These are phyloP conservation scores for Fusarium sarcochroum DNA, from an alignment of 2,329 filamentous ascomycete species.

Conservation along the genomic window DNA sequence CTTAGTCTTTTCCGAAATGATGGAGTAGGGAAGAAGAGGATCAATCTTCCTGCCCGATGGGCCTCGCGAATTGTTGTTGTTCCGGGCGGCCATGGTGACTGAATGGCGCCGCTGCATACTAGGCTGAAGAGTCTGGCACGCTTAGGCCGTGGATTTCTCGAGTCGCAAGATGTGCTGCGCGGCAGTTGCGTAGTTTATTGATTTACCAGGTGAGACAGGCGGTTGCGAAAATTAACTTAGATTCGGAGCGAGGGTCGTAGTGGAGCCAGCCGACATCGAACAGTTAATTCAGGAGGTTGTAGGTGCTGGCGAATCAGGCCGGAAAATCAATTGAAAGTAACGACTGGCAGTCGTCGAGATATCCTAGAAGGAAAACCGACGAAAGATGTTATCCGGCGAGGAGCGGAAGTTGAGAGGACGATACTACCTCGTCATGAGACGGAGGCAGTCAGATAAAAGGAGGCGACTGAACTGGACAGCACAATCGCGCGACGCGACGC, in stretches of 20 bases:
- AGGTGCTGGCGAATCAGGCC: constrained; percentile 35
- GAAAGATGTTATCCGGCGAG: constrained; percentile 45
- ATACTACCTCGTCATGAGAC: constrained; percentile 47
- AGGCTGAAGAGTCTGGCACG: constrained; percentile 41
- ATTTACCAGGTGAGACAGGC: constrained; percentile 20
- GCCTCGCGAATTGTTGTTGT: constrained; percentile 53
- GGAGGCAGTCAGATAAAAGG: constrained; percentile 37
- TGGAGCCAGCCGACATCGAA: constrained; percentile 49
- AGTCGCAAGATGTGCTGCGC: constrained; percentile 18
- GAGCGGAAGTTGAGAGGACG: constrained; percentile 34
- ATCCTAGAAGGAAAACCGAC: constrained; percentile 45
- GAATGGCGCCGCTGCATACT: constrained; percentile 51
- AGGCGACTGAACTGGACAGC: constrained; percentile 30
- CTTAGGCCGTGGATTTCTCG: constrained; percentile 35
- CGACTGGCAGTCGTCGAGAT: constrained; percentile 51
- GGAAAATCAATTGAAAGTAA: constrained; percentile 47
- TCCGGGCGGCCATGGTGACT: constrained; percentile 54
- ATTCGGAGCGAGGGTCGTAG: constrained; percentile 44
- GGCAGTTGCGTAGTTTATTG: constrained; percentile 24
- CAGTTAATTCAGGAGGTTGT: constrained; percentile 39
- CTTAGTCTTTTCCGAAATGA: constrained; percentile 53
- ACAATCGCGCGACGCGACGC: constrained; percentile 39
- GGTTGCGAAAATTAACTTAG: constrained; percentile 38
- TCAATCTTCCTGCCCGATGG: constrained; percentile 52
- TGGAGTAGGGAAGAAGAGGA: constrained; percentile 53